A percentile compares a stretch with the other conserved stretches of the same genome.
These are phyloP conservation scores for Penicillium arizonense DNA, from an alignment of 495 filamentous ascomycete genomes.

Conservation along the genomic window DNA sequence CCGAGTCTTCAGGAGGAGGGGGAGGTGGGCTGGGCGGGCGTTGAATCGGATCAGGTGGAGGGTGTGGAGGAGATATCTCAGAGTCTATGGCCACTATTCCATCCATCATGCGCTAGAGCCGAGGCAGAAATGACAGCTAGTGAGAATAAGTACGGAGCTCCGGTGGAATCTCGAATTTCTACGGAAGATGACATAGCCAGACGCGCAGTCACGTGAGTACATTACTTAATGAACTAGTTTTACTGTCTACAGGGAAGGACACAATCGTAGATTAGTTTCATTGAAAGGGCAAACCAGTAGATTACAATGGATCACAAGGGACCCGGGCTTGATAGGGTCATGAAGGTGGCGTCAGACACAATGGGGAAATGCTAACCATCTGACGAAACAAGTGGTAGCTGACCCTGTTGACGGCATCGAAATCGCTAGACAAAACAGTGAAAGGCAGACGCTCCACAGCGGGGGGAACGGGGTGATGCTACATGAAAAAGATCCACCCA, in stretches of 20 bases:
- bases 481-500: constrained; percentile 26
- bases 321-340: constrained; percentile 9
- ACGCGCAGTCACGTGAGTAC: constrained; percentile 17
- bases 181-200: constrained; percentile 19
- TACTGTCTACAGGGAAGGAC: background rate
- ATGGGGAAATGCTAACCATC: background rate
- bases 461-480: constrained; percentile 29
- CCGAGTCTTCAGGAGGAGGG: constrained; percentile 50
- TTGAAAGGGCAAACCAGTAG: constrained; percentile 11
- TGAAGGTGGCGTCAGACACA: background rate
- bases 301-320: constrained; percentile 16
- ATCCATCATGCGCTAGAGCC: constrained; percentile 21
- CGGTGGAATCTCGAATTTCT: constrained; percentile 30
- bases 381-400: background rate
- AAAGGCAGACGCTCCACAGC: constrained; percentile 14
- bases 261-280: constrained; percentile 7
- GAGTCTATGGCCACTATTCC: constrained; percentile 26
- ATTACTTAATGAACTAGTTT: background rate
- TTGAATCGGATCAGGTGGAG: constrained; percentile 38
- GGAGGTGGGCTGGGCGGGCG: constrained; percentile 51
- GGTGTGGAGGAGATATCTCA: constrained; percentile 16
- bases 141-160: constrained; percentile 4
- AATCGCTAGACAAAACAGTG: constrained; percentile 31
- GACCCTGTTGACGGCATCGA: constrained; percentile 7
- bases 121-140: constrained; percentile 1